phyloP scores from a whole-genome alignment of 2,329 filamentous ascomycete species.

The Lizonia empirigonia region DNA sequence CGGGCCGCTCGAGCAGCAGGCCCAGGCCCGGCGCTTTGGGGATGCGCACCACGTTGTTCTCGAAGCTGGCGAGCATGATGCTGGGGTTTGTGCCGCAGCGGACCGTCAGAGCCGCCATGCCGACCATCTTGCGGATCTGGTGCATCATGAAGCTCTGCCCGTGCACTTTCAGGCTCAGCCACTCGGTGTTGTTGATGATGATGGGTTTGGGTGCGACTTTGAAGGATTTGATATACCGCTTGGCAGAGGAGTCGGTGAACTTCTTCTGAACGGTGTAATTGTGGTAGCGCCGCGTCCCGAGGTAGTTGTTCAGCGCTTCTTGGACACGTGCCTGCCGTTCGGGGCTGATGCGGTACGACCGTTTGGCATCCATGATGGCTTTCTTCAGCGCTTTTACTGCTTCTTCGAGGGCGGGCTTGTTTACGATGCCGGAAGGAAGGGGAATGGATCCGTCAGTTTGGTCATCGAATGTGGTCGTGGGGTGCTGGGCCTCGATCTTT shows the following conservation, averaged over 20 bases:
- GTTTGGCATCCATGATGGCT: conserved; percentile 81
- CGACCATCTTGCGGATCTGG: conserved; percentile 99
- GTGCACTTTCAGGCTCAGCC: conserved; percentile 94
- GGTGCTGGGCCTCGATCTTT: conserved; percentile 34
- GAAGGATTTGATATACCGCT: conserved; percentile 92
- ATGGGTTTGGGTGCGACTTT: conserved; percentile 68
- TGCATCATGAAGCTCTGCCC: conserved; percentile 99
- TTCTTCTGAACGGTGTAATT: conserved; percentile 96
- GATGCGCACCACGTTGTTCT: conserved; percentile 74
- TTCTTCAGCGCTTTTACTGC: conserved; percentile 68
- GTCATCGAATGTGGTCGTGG: conserved; percentile 31
- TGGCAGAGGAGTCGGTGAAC: conserved; percentile 79
- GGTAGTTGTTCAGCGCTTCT: conserved; percentile 72
- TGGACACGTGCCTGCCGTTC: conserved; percentile 77
- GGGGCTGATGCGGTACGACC: conserved; percentile 78
- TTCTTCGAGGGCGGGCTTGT: conserved; percentile 47
- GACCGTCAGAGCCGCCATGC: conserved; percentile 83
- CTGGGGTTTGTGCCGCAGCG: conserved; percentile 78
- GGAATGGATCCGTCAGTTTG: conserved; percentile 38
- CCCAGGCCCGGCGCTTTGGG: conserved; percentile 93
- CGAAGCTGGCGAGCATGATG: conserved; percentile 77
- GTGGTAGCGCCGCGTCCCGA: conserved; percentile 90
- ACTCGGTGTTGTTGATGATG: conserved; percentile 89
- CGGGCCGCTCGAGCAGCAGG: conserved; percentile 83
- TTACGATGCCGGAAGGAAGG: conserved; percentile 33